Base-by-base conservation (phyloP, 257 asterid genomes). In the Nicotiana tabacum region DNA sequence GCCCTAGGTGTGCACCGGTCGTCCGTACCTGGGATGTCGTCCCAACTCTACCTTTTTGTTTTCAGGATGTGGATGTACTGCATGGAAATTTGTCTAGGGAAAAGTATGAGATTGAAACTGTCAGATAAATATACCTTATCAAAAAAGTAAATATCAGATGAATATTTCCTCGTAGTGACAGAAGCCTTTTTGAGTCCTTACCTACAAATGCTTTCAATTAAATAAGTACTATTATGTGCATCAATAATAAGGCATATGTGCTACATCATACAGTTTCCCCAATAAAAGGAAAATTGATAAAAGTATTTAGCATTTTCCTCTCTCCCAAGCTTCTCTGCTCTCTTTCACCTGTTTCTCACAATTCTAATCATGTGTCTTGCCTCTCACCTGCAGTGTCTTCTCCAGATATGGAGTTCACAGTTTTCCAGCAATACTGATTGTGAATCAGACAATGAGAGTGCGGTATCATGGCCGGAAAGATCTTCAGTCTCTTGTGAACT, bases 371-470 rank as follows among this genome's bases (percentile, higher is more conserved):
- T 29, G 29, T 57, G 11, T 76, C 5, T 48, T 82, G 43, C 83
- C 48, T 81, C 78, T 68, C 30, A 5, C 82, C 55, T 86, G 87
- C 96, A 91, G 94, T 65, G 89, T 88, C 64, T 88, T 91, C 82
- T 91, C 94, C 18, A 87, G 87, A 86, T 84, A 90, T 69, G 94
- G 93, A 81, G 78, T 91, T 85, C 93, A 90, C 87, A 89, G 91
- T 56, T 86, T 91, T 57, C 94, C 94, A 17, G 83, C 94, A 2
- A 83, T 90, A 17, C 83, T 88, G 78, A 88, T 91, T 78, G 87
- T 84, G 81, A 84, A 88, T 81, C 90, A 85, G 77, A 85, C 83
- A 17, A 66, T 74, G 17, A 81, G 77, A 81, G 60, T 82, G 84
- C 88, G 88, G 82, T 89, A 88, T 86, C 83, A 86, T 69, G 93